A percentile compares a stretch with the other conserved stretches of the same genome.
Conservation (phyloP, 345 rosid genomes). For the Hibiscus syriacus region DNA sequence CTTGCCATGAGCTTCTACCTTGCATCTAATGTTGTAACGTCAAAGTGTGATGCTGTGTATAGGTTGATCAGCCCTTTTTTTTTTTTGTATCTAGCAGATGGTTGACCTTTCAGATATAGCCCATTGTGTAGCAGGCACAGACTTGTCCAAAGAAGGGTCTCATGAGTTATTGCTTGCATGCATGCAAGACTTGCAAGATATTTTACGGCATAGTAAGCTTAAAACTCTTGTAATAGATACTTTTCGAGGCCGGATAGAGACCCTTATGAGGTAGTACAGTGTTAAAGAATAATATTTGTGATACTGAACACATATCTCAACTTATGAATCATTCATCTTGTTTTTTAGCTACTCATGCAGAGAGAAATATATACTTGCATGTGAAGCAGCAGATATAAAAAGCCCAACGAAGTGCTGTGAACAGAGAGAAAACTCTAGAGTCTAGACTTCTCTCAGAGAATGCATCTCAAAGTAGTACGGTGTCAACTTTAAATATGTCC, state of each 20-base stretch:
- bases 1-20: not conserved
- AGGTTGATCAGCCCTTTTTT: not conserved
- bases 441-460: conserved; percentile 29
- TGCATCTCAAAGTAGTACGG: conserved; percentile 38
- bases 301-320: conserved; percentile 2
- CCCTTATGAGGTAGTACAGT: conserved; percentile 48
- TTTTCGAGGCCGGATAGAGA: conserved; percentile 71
- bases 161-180: conserved; percentile 61
- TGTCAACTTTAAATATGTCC: conserved; percentile 34
- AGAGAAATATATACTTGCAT: conserved; percentile 63
- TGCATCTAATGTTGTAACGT: not conserved
- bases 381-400: conserved; percentile 41
- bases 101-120: conserved; percentile 78
- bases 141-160: conserved; percentile 51
- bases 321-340: not conserved
- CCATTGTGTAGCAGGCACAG: conserved; percentile 65
- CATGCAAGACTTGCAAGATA: conserved; percentile 73
- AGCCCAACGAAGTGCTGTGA: conserved; percentile 29
- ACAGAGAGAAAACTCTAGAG: conserved; percentile 33
- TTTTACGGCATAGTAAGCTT: conserved; percentile 55
- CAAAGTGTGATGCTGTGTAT: not conserved
- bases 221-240: conserved; percentile 78
- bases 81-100: conserved; percentile 39
- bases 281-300: conserved; percentile 9
- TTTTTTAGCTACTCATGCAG: conserved; percentile 32